Percentiles rank a stretch among this genome's conserved stretches.
Conservation (phyloP, 2,329 filamentous ascomycete species). For the Fusarium sp. region DNA sequence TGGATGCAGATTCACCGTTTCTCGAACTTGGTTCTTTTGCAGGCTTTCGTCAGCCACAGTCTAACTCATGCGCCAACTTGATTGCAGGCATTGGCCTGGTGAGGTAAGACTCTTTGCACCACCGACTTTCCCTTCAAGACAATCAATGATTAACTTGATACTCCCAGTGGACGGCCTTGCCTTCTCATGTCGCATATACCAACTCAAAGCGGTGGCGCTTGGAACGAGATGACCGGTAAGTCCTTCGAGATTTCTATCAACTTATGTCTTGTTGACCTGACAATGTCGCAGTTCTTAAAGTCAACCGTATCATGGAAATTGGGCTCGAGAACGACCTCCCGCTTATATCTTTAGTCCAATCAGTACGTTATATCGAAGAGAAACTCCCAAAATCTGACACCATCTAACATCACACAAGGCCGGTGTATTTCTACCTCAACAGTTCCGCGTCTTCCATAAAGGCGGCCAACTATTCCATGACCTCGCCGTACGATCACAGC, state of each 20-base stretch:
- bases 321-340: conserved; percentile 59
- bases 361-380: conserved; percentile 14
- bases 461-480: not conserved
- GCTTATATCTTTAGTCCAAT: conserved; percentile 58
- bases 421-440: not conserved
- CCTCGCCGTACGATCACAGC: not conserved
- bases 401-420: not conserved
- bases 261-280: not conserved
- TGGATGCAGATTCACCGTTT: not conserved
- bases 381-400: not conserved
- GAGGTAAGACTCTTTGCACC: not conserved
- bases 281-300: conserved; percentile 51
- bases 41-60: not conserved
- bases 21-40: not conserved
- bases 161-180: conserved; percentile 34
- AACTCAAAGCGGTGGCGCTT: conserved; percentile 59
- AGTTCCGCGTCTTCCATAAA: not conserved
- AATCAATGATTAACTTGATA: too few species aligned
- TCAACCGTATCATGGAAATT: conserved; percentile 49
- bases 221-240: conserved; percentile 59
- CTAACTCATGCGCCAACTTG: not conserved
- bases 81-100: not conserved
- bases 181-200: conserved; percentile 60
- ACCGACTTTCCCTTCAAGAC: too few species aligned
- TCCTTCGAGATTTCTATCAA: not conserved